phyloP scores from a whole-genome alignment of 2,329 filamentous ascomycete genomes.

The Trichoderma sp. region DNA sequence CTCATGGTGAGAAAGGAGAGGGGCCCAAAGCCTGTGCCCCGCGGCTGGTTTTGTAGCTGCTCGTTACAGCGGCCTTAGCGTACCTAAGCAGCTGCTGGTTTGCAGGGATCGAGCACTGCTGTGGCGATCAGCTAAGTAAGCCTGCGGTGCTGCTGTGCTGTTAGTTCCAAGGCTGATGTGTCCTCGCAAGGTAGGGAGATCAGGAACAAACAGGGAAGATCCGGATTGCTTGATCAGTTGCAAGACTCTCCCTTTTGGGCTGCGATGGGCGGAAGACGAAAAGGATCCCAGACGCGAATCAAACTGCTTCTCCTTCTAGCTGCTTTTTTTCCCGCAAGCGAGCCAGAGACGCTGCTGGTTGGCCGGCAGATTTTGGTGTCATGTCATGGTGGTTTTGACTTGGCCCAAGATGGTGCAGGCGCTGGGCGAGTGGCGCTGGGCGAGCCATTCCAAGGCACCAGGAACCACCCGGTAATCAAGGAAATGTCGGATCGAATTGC shows the following conservation, averaged over 20 bases:
- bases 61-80: slow-evolving; percentile 5
- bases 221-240: not conserved
- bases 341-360: slow-evolving; percentile 9
- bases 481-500: not conserved
- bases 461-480: slow-evolving; percentile 9
- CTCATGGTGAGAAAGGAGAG: slow-evolving; percentile 46
- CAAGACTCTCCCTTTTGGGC: not conserved
- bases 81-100: not conserved
- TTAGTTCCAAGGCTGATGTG: not conserved
- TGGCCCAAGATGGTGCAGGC: slow-evolving; percentile 12
- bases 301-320: not conserved
- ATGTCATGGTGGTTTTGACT: slow-evolving; percentile 5
- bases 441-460: slow-evolving; percentile 10
- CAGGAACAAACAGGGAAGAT: not conserved
- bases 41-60: slow-evolving; percentile 20
- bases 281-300: not conserved
- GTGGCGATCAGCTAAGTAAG: not conserved
- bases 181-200: not conserved
- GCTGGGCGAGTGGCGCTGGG: slow-evolving; percentile 1
- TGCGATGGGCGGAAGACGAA: not conserved
- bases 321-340: slow-evolving; percentile 12
- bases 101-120: not conserved
- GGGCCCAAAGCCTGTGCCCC: slow-evolving; percentile 22
- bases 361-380: slow-evolving; percentile 10
- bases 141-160: not conserved